A percentile compares a stretch with the other conserved stretches of the same genome.
phyloP scores from a whole-genome alignment of 129 eudicot species.

The Helichrysum umbraculigerum region DNA sequence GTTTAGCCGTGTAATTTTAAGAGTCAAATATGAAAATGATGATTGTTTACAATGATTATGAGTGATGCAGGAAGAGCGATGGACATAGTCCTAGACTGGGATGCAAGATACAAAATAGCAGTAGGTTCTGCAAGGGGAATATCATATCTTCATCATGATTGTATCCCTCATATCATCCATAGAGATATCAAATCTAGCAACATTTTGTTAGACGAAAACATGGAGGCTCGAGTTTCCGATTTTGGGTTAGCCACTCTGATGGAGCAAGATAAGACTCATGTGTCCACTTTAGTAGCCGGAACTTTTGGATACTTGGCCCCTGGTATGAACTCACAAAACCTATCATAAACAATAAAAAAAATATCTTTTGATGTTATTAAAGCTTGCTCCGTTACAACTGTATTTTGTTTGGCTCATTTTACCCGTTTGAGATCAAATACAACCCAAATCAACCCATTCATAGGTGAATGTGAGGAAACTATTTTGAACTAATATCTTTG shows the following conservation, averaged over 20 bases:
- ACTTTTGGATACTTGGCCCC: conserved; percentile 98
- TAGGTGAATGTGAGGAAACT: neutral
- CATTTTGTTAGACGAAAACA: conserved; percentile 73
- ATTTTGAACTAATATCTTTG: neutral
- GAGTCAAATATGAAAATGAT: conserved; percentile 6
- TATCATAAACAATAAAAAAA: neutral
- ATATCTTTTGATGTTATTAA: neutral
- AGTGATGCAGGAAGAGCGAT: conserved; percentile 52
- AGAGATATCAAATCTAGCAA: conserved; percentile 95
- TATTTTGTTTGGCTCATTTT: neutral
- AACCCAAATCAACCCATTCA: neutral
- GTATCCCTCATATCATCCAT: conserved; percentile 92
- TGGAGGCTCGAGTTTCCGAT: conserved; percentile 90
- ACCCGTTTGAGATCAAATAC: neutral
- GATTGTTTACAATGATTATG: conserved; percentile 13
- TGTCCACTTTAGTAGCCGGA: conserved; percentile 88
- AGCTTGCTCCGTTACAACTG: neutral
- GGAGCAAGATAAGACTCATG: conserved; percentile 88
- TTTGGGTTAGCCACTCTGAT: conserved; percentile 91
- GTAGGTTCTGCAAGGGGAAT: conserved; percentile 94
- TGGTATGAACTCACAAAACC: conserved; percentile 45
- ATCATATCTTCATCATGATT: conserved; percentile 93
- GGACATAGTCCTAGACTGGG: conserved; percentile 67
- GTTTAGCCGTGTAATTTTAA: conserved; percentile 6
- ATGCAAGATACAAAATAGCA: conserved; percentile 88